Evolutionary conservation across 306 rosid species (phyloP), one percentile per base, ranked within the genome.

Genomic region (Fragaria vesca): DNA sequence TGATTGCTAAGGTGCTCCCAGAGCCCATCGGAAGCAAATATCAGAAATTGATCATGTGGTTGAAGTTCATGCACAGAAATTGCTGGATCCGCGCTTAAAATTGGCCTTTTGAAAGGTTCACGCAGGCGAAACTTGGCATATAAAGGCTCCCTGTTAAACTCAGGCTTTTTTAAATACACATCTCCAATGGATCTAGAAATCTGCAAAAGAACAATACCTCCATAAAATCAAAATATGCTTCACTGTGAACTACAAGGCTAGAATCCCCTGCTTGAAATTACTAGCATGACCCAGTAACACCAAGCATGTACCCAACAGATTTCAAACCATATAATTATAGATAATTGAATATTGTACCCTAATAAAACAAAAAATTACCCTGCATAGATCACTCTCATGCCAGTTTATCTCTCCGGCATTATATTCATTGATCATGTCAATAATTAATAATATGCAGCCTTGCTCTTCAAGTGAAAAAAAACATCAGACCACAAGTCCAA

Each of bases 1-100:
- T 93, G 97, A 73, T 93, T 93, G 88, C 86, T 88, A 69, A 93
- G 88, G 85, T 93, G 98, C 85, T 93, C 98, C 98, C 98, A 93
- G 51, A 93, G 85, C 74, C 98, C 97, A 82, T 93, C 98, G 46
- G 98, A 93, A n/a, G 97, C 97, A 81, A 89, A 91, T 87, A 93
- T 91, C 75, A 93, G 80, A 81, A 93, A 91, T 46, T 85, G 94
- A 79, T 93, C 96, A 18, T 85, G 89, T 20, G 87, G 71, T 84
- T 93, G 93, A 72, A 93, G 89, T 65, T 88, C 96, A 80, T 86
- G 90, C 62, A 75, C 84, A 57, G 97, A 85, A 73, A 93, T 87
- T 16, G 96, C 81, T 28, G 97, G 97, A 45, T 93, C 97, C 12
- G 94, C 83, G 79, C 97, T 93, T 89, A 93, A 85, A 80, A 93